These are phyloP conservation scores for Setaria viridis DNA, from an alignment of 202 grass and related monocot genomes.

Conservation along the genomic window DNA sequence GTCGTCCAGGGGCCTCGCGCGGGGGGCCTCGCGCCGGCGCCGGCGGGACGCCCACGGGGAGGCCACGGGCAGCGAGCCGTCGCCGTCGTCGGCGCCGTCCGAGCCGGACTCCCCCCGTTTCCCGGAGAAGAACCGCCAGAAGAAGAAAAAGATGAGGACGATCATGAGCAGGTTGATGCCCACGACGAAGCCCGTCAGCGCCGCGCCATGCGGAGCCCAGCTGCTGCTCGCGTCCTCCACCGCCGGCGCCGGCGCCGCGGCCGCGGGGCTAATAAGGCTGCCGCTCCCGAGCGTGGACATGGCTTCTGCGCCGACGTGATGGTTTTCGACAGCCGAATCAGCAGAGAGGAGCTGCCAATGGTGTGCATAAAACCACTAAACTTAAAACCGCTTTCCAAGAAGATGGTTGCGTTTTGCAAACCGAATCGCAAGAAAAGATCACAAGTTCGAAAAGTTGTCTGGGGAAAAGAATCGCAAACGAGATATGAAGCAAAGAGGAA, in stretches of 20 bases:
- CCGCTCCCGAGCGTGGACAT: conserved; percentile 40
- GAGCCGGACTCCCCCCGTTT: not conserved
- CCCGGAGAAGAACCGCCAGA: conserved; percentile 65
- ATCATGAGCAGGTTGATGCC: conserved; percentile 67
- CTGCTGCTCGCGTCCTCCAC: conserved; percentile 22
- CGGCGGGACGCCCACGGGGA: conserved; percentile 29
- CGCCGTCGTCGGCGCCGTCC: not conserved
- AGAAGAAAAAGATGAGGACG: conserved; percentile 66
- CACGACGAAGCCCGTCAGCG: conserved; percentile 52
- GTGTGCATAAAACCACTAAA: conserved; percentile 47
- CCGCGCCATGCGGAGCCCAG: conserved; percentile 45
- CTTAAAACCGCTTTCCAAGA: not conserved
- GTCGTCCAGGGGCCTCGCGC: not conserved
- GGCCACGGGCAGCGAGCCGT: conserved; percentile 25
- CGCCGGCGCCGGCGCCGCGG: not conserved
- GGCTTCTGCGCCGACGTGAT: conserved; percentile 1
- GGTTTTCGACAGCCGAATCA: conserved; percentile 7
- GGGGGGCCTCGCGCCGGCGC: not conserved
- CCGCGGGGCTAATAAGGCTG: not conserved
- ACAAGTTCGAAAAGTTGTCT: not conserved
- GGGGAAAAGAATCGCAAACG: not conserved
- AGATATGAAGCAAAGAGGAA: not conserved
- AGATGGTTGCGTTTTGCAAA: not conserved
- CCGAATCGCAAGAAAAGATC: not conserved
- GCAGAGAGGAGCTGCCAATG: not conserved